Evolutionary conservation across 2,329 filamentous ascomycete species (phyloP).

Genomic region (Cephalotrichum gorgonifer): DNA sequence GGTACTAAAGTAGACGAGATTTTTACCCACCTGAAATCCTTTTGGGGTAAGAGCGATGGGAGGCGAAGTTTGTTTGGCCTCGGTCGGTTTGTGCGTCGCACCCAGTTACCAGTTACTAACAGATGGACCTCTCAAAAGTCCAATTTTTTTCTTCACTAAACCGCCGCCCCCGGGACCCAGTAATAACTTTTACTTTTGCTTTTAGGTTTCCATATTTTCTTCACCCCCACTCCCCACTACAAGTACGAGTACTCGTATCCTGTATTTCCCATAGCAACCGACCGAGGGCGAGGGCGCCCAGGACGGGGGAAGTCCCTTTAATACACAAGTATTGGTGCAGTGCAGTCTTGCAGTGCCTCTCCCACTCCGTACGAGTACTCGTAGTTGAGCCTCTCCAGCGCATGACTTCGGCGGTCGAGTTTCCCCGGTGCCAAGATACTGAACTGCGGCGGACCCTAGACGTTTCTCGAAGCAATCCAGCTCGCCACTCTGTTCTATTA

Average conservation of each 20-base stretch:
- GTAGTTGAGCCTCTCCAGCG: no score
- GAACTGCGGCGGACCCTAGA: no score
- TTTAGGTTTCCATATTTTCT: not conserved
- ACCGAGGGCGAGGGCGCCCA: no score
- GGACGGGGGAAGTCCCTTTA: no score
- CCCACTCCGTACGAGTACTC: no score
- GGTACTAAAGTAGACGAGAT: not conserved
- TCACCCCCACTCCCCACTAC: no score
- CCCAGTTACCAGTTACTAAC: not conserved
- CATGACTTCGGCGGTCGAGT: no score
- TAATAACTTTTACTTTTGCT: not conserved
- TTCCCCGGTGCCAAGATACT: no score
- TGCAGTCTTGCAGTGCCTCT: no score
- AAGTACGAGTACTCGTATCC: not conserved
- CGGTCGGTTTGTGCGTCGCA: not conserved
- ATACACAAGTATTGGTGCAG: no score
- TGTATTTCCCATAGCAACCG: not conserved
- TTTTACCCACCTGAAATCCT: not conserved
- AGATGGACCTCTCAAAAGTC: not conserved
- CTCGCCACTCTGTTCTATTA: no score
- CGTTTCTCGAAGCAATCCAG: no score
- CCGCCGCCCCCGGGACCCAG: not conserved
- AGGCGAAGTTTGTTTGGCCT: not conserved
- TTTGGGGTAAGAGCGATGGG: not conserved
- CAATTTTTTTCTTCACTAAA: not conserved